Evolutionary conservation across 2,329 filamentous ascomycete species (phyloP).

Genomic region (Gnomoniopsis smithogilvyi): DNA sequence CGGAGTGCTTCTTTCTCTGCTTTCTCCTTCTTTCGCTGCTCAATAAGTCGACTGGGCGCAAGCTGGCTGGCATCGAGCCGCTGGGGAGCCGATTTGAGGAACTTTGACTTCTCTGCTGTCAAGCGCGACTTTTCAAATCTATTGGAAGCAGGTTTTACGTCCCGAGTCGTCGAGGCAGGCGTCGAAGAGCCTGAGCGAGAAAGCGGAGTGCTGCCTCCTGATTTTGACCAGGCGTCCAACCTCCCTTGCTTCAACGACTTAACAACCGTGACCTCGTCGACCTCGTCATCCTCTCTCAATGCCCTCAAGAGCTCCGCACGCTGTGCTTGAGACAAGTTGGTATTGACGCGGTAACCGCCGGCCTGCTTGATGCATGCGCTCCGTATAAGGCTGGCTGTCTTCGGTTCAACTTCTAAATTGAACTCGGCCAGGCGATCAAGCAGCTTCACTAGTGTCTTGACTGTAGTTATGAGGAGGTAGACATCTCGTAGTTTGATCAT

Average conservation of each 20-base stretch:
- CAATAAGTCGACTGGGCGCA: conserved; percentile 56
- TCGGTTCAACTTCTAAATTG: conserved; percentile 64
- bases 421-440: conserved; percentile 77
- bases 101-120: conserved; percentile 33
- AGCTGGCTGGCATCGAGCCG: conserved; percentile 27
- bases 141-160: conserved; percentile 6
- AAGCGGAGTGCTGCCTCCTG: conserved; percentile 29
- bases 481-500: conserved; percentile 89
- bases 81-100: conserved; percentile 27
- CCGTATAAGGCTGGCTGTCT: conserved; percentile 58
- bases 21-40: conserved; percentile 70
- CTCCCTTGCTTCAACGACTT: conserved; percentile 56
- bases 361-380: conserved; percentile 62
- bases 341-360: conserved; percentile 60
- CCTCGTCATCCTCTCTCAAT: conserved; percentile 52
- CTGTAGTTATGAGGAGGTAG: conserved; percentile 79
- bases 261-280: conserved; percentile 39
- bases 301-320: conserved; percentile 75
- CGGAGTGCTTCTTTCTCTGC: conserved; percentile 73
- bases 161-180: conserved; percentile 17
- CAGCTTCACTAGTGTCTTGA: conserved; percentile 80
- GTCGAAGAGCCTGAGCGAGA: conserved; percentile 23
- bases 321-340: conserved; percentile 77
- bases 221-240: conserved; percentile 61
- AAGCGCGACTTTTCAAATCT: conserved; percentile 17